Percentiles rank a stretch among this genome's conserved stretches.
These are phyloP conservation scores for Ensete ventricosum DNA, from an alignment of 176 grass and related monocot genomes.

Conservation along the genomic window DNA sequence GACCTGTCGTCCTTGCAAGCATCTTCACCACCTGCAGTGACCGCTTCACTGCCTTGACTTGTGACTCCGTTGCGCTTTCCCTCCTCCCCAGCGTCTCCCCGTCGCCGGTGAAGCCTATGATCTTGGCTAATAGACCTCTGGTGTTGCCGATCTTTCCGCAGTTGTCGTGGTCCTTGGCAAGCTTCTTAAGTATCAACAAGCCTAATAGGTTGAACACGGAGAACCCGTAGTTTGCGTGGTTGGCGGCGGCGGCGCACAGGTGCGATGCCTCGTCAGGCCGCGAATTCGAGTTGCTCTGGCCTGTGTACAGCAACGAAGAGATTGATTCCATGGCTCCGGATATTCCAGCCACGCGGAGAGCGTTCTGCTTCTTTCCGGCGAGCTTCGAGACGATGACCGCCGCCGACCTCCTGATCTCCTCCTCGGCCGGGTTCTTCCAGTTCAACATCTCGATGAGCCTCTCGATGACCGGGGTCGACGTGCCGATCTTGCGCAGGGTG, in stretches of 20 bases:
- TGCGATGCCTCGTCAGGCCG: background rate
- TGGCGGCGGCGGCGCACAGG: background rate
- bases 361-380: slow-evolving; percentile 17
- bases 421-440: slow-evolving; percentile 25
- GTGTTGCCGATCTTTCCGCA: slow-evolving; percentile 56
- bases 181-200: slow-evolving; percentile 68
- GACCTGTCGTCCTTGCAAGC: slow-evolving; percentile 49
- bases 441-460: slow-evolving; percentile 37
- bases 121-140: slow-evolving; percentile 62
- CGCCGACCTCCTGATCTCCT: slow-evolving; percentile 16
- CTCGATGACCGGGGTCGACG: slow-evolving; percentile 19
- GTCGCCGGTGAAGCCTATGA: slow-evolving; percentile 50
- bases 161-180: slow-evolving; percentile 61
- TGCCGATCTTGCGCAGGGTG: slow-evolving; percentile 30
- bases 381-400: slow-evolving; percentile 26
- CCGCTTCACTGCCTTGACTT: slow-evolving; percentile 47
- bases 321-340: slow-evolving; percentile 28
- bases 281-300: background rate
- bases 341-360: slow-evolving; percentile 23
- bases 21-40: slow-evolving; percentile 68
- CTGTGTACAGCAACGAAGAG: slow-evolving; percentile 21
- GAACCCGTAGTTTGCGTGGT: slow-evolving; percentile 11
- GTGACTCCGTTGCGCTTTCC: background rate
- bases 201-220: slow-evolving; percentile 55
- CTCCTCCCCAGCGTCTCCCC: background rate